Conservation (phyloP, 495 filamentous ascomycete species). For the Penicillium paradoxum region DNA sequence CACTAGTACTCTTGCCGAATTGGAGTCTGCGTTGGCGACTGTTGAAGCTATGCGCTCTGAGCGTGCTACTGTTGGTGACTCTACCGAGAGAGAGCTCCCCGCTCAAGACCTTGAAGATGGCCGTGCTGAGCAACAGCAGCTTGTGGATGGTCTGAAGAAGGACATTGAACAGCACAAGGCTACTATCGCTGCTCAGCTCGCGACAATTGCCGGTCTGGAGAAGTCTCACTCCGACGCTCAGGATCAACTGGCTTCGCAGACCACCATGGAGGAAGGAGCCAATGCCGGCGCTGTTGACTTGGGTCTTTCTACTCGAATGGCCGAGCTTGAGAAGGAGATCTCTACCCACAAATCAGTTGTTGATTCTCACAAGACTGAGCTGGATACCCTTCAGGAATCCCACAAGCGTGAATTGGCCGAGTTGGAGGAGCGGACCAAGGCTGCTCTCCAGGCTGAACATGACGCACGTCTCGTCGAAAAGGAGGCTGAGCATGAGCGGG, state of each 20-base stretch:
- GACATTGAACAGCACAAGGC: conserved; percentile 77
- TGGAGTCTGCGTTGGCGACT: conserved; percentile 53
- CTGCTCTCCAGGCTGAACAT: conserved; percentile 41
- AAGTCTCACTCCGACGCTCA: conserved; percentile 55
- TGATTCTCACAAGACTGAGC: conserved; percentile 48
- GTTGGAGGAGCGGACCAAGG: conserved; percentile 37
- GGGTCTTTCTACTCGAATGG: conserved; percentile 48
- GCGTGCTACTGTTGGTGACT: conserved; percentile 23
- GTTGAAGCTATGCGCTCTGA: conserved; percentile 47
- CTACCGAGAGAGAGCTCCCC: conserved; percentile 42
- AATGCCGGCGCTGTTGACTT: conserved; percentile 36
- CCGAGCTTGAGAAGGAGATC: conserved; percentile 56
- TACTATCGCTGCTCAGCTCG: conserved; percentile 57
- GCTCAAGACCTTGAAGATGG: conserved; percentile 48
- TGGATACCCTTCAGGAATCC: conserved; percentile 49
- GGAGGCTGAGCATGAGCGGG: conserved; percentile 54
- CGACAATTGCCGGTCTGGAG: conserved; percentile 62
- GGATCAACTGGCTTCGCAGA: conserved; percentile 48
- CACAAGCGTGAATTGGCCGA: conserved; percentile 51
- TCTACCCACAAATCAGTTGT: conserved; percentile 48
- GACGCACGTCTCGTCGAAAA: conserved; percentile 43
- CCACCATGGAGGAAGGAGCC: conserved; percentile 26
- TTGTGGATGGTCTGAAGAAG: conserved; percentile 61
- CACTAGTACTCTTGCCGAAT: conserved; percentile 61
- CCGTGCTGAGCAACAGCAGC: conserved; percentile 55